Conservation (phyloP, 352 stramenopile species). For the Pythium rishiriense region DNA sequence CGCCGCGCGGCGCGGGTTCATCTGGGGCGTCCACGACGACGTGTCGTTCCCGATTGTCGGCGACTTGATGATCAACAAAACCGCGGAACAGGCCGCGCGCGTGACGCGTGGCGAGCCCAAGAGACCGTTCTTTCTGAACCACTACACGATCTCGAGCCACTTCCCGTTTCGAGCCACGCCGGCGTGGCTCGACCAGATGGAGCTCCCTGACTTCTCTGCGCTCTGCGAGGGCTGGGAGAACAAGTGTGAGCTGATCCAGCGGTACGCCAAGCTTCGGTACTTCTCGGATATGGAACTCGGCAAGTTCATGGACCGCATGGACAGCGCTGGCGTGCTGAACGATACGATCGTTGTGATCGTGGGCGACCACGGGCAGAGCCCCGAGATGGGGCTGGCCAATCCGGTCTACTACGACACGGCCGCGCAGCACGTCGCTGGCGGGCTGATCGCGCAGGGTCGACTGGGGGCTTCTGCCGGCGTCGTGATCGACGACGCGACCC, state of each 20-base stretch:
- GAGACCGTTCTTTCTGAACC: slow-evolving; percentile 51
- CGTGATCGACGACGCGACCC: slow-evolving; percentile 19
- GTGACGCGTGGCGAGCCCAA: slow-evolving; percentile 30
- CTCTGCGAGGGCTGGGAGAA: slow-evolving; percentile 22
- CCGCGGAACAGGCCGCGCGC: slow-evolving; percentile 30
- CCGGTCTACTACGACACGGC: slow-evolving; percentile 30
- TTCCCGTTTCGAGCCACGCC: slow-evolving; percentile 23
- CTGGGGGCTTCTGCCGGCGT: slow-evolving; percentile 14
- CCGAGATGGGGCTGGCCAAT: slow-evolving; percentile 31
- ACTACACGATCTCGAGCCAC: slow-evolving; percentile 53
- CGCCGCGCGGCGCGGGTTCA: slow-evolving; percentile 14
- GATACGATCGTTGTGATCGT: slow-evolving; percentile 59
- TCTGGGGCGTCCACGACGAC: slow-evolving; percentile 64
- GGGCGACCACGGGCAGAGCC: slow-evolving; percentile 48
- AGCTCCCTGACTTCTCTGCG: slow-evolving; percentile 41
- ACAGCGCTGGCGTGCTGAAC: slow-evolving; percentile 40
- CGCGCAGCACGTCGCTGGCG: slow-evolving; percentile 25
- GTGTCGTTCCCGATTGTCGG: slow-evolving; percentile 48
- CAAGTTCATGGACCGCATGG: slow-evolving; percentile 55
- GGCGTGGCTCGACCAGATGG: slow-evolving; percentile 35
- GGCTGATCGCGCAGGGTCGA: slow-evolving; percentile 26
- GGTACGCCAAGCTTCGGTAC: slow-evolving; percentile 51
- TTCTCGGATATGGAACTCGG: slow-evolving; percentile 51
- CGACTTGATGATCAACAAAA: slow-evolving; percentile 50
- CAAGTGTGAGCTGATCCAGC: slow-evolving; percentile 30